phyloP scores from a whole-genome alignment of 768 basidiomycete species.

The Piloderma croceum region DNA sequence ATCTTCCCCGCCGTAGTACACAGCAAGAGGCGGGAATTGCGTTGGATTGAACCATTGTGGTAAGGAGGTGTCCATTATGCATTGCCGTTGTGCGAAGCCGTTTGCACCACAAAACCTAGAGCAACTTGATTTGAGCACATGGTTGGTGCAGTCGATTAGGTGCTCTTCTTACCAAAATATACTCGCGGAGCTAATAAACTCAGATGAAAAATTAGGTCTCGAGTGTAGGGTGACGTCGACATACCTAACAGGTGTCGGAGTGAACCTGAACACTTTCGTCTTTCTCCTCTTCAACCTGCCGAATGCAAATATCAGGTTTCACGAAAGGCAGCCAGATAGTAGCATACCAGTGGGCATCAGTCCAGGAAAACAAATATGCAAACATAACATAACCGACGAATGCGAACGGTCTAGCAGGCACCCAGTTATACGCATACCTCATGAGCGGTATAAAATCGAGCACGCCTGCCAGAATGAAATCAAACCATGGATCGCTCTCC shows the following conservation, averaged over 20 bases:
- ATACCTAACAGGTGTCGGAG: slow-evolving; percentile 39
- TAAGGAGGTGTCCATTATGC: slow-evolving; percentile 24
- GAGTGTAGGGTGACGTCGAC: slow-evolving; percentile 26
- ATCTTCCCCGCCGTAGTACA: slow-evolving; percentile 38
- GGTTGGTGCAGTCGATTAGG: no score
- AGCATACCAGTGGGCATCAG: slow-evolving; percentile 40
- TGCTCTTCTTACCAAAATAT: slow-evolving; percentile 19
- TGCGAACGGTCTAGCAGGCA: slow-evolving; percentile 36
- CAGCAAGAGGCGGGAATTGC: slow-evolving; percentile 38
- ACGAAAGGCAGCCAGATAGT: slow-evolving; percentile 30
- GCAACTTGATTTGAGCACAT: no score
- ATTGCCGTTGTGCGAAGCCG: slow-evolving; percentile 36
- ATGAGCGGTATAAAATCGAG: slow-evolving; percentile 47
- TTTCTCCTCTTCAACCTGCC: slow-evolving; percentile 39
- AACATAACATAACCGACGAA: slow-evolving; percentile 41
- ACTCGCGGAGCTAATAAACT: slow-evolving; percentile 6
- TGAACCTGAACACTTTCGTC: slow-evolving; percentile 46
- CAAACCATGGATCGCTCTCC: no score
- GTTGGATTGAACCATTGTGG: slow-evolving; percentile 37
- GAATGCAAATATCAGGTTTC: slow-evolving; percentile 9
- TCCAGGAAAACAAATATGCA: slow-evolving; percentile 42
- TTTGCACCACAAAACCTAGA: slow-evolving; percentile 11
- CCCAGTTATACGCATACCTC: slow-evolving; percentile 39
- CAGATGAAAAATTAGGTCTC: neutral
- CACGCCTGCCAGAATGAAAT: slow-evolving; percentile 25